Evolutionary conservation across 306 rosid genomes (phyloP).

Genomic region (Medicago ruthenica): DNA sequence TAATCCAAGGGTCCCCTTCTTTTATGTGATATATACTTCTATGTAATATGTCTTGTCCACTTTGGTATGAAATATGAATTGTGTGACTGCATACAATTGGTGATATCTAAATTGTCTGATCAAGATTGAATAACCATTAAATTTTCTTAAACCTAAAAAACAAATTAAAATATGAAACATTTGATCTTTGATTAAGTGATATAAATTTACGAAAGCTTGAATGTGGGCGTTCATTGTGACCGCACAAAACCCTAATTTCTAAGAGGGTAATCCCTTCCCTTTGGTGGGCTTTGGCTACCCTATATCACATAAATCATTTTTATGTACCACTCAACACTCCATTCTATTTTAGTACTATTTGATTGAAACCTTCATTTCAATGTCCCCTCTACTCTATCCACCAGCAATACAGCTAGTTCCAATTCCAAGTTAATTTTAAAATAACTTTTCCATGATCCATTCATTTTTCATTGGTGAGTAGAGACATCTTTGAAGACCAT

Average conservation of each 20-base stretch:
- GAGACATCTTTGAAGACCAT: conserved; percentile 14
- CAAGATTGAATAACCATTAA: too few relatives aligned
- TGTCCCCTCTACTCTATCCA: conserved; percentile 21
- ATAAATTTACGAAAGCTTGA: too few relatives aligned
- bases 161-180: too few relatives aligned
- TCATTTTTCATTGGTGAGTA: neutral
- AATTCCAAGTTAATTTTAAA: conserved; percentile 1
- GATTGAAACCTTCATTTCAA: neutral
- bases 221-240: too few relatives aligned
- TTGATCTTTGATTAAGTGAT: too few relatives aligned
- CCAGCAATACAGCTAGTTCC: neutral
- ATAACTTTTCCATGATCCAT: neutral
- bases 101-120: too few relatives aligned
- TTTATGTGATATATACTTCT: conserved; percentile 17
- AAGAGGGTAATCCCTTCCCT: too few relatives aligned
- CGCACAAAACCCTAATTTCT: neutral
- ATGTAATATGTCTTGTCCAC: too few relatives aligned
- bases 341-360: neutral
- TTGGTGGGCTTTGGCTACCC: neutral
- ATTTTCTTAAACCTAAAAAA: too few relatives aligned
- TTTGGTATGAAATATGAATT: too few relatives aligned
- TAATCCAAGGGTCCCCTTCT: conserved; percentile 42
- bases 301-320: neutral
- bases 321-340: neutral
- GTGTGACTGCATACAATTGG: too few relatives aligned